Evolutionary conservation across 2,329 filamentous ascomycete species (phyloP).

Genomic region (Furcasterigmium furcatum): DNA sequence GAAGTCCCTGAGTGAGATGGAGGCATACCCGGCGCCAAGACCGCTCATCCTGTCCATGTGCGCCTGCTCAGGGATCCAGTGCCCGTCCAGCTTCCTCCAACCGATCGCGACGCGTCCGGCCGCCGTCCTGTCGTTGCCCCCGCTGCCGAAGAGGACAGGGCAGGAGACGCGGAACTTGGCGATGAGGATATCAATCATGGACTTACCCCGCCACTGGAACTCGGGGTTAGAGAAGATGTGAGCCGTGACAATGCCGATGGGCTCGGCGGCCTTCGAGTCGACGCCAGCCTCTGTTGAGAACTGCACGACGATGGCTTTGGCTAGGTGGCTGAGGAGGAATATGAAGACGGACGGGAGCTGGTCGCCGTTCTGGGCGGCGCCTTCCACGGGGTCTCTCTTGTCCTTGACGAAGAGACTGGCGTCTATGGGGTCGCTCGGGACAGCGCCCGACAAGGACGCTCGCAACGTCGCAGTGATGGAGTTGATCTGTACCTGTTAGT

Average conservation of each 20-base stretch:
- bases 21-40: constrained; percentile 78
- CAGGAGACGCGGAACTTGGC: constrained; percentile 79
- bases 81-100: constrained; percentile 62
- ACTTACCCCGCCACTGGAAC: constrained; percentile 63
- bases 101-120: constrained; percentile 66
- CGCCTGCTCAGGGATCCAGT: constrained; percentile 64
- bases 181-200: constrained; percentile 79
- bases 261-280: constrained; percentile 66
- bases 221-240: constrained; percentile 69
- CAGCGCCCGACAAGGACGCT: constrained; percentile 46
- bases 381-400: constrained; percentile 42
- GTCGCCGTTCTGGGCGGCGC: constrained; percentile 46
- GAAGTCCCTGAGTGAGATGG: constrained; percentile 81
- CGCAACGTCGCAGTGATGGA: constrained; percentile 49
- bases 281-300: constrained; percentile 65
- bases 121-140: constrained; percentile 70
- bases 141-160: constrained; percentile 81
- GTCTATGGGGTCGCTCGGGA: constrained; percentile 51
- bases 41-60: constrained; percentile 84
- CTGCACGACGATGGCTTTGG: constrained; percentile 70
- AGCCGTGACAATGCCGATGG: constrained; percentile 73
- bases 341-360: constrained; percentile 64
- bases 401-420: constrained; percentile 50
- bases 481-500: constrained; percentile 27
- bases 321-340: constrained; percentile 73